A percentile compares a stretch with the other conserved stretches of the same genome.
Conservation (phyloP, 768 basidiomycete genomes). For the Russula foetens region DNA sequence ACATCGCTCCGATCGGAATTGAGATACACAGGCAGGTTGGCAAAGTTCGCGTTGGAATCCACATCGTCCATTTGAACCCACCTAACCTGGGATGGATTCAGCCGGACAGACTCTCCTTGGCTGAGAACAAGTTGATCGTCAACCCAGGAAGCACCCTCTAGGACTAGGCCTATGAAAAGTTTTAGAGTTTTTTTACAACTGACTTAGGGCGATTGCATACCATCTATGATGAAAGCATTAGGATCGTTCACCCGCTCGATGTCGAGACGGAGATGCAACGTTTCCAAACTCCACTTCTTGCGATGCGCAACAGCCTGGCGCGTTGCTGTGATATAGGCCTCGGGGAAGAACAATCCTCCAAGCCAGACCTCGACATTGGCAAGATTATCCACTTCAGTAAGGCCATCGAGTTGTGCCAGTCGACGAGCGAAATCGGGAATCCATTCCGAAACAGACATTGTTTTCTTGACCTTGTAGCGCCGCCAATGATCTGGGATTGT, state of each 20-base stretch:
- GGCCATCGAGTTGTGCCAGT: conserved; percentile 70
- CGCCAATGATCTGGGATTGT: conserved; percentile 86
- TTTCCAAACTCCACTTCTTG: conserved; percentile 90
- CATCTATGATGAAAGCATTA: conserved; percentile 79
- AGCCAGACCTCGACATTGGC: conserved; percentile 80
- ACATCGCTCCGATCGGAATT: conserved; percentile 86
- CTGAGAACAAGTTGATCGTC: conserved; percentile 67
- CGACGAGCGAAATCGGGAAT: conserved; percentile 75
- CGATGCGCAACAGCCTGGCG: conserved; percentile 92
- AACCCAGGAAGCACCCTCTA: conserved; percentile 83
- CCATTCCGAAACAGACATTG: conserved; percentile 80
- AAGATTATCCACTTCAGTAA: conserved; percentile 56
- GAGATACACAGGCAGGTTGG: conserved; percentile 88
- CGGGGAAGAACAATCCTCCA: conserved; percentile 92
- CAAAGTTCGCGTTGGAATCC: conserved; percentile 36
- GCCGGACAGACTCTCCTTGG: conserved; percentile 70
- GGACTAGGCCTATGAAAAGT: conserved; percentile 54
- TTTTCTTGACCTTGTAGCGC: conserved; percentile 78
- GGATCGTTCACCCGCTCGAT: conserved; percentile 75
- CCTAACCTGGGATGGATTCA: conserved; percentile 75
- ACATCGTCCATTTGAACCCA: conserved; percentile 63
- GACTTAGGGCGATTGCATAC: conserved; percentile 38
- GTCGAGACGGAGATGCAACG: conserved; percentile 69
- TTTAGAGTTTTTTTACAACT: conserved; percentile 12
- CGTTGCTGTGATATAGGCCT: conserved; percentile 93